Evolutionary conservation across 2,329 filamentous ascomycete genomes (phyloP).

Genomic region (Cercospora sp.): DNA sequence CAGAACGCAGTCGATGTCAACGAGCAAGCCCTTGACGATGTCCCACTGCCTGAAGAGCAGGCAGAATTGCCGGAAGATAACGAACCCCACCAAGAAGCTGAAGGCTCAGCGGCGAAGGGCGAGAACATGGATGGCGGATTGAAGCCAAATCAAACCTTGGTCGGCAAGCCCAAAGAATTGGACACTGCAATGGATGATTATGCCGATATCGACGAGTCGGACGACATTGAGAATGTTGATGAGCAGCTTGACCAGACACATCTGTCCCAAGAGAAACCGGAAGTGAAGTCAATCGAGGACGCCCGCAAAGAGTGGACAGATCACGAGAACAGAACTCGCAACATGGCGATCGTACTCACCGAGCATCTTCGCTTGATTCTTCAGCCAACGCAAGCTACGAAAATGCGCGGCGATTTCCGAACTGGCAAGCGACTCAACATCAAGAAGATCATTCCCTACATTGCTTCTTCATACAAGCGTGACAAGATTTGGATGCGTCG

Average conservation of each 20-base stretch:
- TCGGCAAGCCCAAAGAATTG: slow-evolving; percentile 47
- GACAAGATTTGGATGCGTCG: slow-evolving; percentile 99
- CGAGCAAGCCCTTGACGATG: slow-evolving; percentile 34
- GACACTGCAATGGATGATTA: slow-evolving; percentile 45
- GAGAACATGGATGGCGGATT: slow-evolving; percentile 20
- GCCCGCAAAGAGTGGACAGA: slow-evolving; percentile 78
- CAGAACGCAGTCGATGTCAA: slow-evolving; percentile 70
- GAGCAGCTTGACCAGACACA: slow-evolving; percentile 73
- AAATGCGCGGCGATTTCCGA: slow-evolving; percentile 93
- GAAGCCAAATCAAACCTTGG: slow-evolving; percentile 42
- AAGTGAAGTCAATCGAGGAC: slow-evolving; percentile 43
- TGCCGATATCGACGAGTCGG: slow-evolving; percentile 38
- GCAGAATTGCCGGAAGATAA: slow-evolving; percentile 39
- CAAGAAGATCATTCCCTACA: slow-evolving; percentile 99
- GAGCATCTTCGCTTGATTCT: slow-evolving; percentile 96
- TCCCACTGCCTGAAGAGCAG: slow-evolving; percentile 32
- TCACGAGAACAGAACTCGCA: slow-evolving; percentile 81
- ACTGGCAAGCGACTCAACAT: slow-evolving; percentile 98
- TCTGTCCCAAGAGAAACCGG: slow-evolving; percentile 46
- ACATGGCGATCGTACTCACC: slow-evolving; percentile 83
- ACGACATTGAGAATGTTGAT: slow-evolving; percentile 47
- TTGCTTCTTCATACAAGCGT: slow-evolving; percentile 95
- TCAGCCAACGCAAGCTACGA: slow-evolving; percentile 89
- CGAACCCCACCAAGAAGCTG: slow-evolving; percentile 42
- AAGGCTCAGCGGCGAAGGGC: slow-evolving; percentile 17